Conservation (phyloP, 2,329 filamentous ascomycete genomes). For the Eutypella sp. region DNA sequence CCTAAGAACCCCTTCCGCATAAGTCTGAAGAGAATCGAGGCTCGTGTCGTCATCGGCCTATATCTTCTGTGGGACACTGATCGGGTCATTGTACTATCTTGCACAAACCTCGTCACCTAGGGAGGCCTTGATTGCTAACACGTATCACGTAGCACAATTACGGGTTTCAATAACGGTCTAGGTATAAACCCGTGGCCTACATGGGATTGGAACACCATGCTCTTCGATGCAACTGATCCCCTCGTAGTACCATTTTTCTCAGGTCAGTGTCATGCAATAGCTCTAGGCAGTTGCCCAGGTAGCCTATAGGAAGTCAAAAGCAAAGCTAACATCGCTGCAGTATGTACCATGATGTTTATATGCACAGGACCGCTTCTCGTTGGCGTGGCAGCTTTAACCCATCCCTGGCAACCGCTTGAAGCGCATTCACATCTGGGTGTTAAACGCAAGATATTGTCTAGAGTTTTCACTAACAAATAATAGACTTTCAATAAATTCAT, state of each 20-base stretch:
- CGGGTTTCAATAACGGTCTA: constrained; percentile 29
- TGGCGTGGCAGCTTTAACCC: too few relatives aligned
- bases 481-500: constrained; percentile 59
- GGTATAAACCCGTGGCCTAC: constrained; percentile 33
- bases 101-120: neutral
- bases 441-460: neutral
- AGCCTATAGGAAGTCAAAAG: neutral
- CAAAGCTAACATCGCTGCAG: neutral
- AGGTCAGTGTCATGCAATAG: neutral
- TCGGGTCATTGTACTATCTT: neutral
- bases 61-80: neutral
- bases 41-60: neutral
- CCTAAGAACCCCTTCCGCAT: neutral
- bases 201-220: constrained; percentile 34
- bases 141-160: constrained; percentile 14
- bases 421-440: too few relatives aligned
- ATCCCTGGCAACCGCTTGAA: too few relatives aligned
- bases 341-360: neutral
- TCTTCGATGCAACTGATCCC: constrained; percentile 17
- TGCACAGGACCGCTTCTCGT: constrained; percentile 23
- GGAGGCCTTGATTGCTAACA: neutral
- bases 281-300: neutral
- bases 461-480: constrained; percentile 45
- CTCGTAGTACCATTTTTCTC: constrained; percentile 9
- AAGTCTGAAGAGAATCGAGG: neutral